Conservation (phyloP, 805 yeast genomes). For the Saturnispora halmiae region DNA sequence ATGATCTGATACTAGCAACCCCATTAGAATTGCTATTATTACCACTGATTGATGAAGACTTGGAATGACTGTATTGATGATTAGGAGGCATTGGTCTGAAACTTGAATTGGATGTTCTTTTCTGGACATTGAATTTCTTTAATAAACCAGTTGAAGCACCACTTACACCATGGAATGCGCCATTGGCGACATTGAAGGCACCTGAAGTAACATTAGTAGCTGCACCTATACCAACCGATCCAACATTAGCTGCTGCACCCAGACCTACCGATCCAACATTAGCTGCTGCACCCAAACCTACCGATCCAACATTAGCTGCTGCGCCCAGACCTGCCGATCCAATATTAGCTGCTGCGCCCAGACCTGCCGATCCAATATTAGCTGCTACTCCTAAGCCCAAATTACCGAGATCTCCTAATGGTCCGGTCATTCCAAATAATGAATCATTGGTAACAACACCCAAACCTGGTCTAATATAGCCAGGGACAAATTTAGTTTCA, state of each 20-base stretch:
- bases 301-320: constrained; percentile 28
- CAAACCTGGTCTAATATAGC: constrained; percentile 56
- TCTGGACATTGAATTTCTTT: constrained; percentile 24
- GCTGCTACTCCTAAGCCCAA: constrained; percentile 30
- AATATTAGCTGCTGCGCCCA: constrained; percentile 27
- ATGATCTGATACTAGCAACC: constrained; percentile 6
- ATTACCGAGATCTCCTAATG: constrained; percentile 31
- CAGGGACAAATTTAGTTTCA: constrained; percentile 49
- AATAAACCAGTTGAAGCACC: constrained; percentile 2
- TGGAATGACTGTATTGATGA: neutral
- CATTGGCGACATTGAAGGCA: neutral
- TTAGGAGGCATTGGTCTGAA: constrained; percentile 4
- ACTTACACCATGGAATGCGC: neutral
- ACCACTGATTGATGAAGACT: constrained; percentile 3
- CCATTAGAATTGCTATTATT: too few species aligned
- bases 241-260: constrained; percentile 35
- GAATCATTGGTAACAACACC: constrained; percentile 35
- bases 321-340: constrained; percentile 10
- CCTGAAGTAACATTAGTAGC: constrained; percentile 34
- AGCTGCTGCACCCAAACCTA: constrained; percentile 19
- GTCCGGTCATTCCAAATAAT: constrained; percentile 26
- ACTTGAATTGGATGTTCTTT: constrained; percentile 2
- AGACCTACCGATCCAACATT: constrained; percentile 21
- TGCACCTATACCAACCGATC: constrained; percentile 30
- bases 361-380: constrained; percentile 21